Evolutionary conservation across 371 early-diverging fungal species (phyloP).

Genomic region (Capillidium heterosporum): DNA sequence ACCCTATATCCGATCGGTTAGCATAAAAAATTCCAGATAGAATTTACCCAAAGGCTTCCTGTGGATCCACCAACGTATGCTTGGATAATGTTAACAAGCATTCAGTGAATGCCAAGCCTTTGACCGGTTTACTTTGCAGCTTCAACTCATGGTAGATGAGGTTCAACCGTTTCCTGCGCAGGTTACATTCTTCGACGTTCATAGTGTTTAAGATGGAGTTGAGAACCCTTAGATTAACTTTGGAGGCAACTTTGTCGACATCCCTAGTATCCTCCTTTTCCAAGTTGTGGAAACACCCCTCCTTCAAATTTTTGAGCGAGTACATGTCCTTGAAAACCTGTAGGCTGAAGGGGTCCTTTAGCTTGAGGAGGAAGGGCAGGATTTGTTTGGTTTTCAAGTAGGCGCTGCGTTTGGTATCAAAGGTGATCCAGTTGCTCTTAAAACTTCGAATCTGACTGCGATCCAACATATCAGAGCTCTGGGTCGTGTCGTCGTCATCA

Average conservation of each 20-base stretch:
- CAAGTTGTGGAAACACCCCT: background rate
- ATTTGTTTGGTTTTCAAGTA: conserved; percentile 26
- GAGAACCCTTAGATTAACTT: conserved; percentile 13
- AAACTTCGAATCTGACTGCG: conserved; percentile 43
- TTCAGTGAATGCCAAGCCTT: conserved; percentile 4
- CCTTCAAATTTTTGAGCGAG: conserved; percentile 16
- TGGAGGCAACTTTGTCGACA: background rate
- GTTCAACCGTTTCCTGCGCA: conserved; percentile 11
- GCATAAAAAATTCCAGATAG: too few relatives aligned
- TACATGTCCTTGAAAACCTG: conserved; percentile 18
- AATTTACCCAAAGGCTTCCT: background rate
- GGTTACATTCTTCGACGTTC: conserved; percentile 6
- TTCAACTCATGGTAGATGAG: conserved; percentile 14
- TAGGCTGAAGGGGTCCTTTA: conserved; percentile 20
- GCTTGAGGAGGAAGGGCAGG: conserved; percentile 24
- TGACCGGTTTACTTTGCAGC: conserved; percentile 12
- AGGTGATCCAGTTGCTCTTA: conserved; percentile 34
- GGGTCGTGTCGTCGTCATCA: conserved; percentile 9
- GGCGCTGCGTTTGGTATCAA: conserved; percentile 29
- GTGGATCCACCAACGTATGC: conserved; percentile 3
- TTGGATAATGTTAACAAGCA: background rate
- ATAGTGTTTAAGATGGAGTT: conserved; percentile 15
- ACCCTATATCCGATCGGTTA: background rate
- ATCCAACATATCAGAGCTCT: conserved; percentile 37
- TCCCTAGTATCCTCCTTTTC: conserved; percentile 3